Base-by-base conservation (phyloP, 148 eudicot species). In the Rhododendron kiyosumense region DNA sequence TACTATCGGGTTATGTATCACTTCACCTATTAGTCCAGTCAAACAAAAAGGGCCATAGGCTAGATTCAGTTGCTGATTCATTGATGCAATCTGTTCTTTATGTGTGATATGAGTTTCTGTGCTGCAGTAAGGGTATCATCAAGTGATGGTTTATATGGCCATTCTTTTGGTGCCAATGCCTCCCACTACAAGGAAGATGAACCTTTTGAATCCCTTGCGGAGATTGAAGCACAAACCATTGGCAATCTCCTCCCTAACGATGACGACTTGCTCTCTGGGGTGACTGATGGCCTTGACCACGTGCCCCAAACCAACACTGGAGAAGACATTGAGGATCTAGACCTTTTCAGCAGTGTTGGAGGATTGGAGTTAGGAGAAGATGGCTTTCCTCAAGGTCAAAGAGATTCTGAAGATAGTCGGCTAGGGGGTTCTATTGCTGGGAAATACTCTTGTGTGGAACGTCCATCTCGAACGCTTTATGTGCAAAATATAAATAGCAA, bases 201-300 rank as follows among this genome's bases (percentile, higher is more conserved):
- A 67, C 92, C 92, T 82, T 87, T 93, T 85, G 94, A 93, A 86
- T 94, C 98, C 32, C 94, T 94, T 52, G 91, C 94, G 89, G 98
- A 96, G 89, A 92, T 96, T 85, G 98, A 96, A 88, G 98, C 98
- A 86, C 96, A 93, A 85, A 94, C 98, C 34, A 96, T 96, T 86
- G 98, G 98, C 52, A 91, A 96, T 88, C 94, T 96, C 87, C 98
- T 96, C 78, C 98, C 98, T 83, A 90, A 91, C 84, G 98, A 96
- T 65, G 98, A 96, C 83, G 98, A 96, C 84, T 89, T 94, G 91
- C 90, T 96, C 84, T 87, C 95, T 80, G 98, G 98, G 85, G 93
- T 96, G 84, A 91, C 91, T 49, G 94, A 93, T 89, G 95, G 94
- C 83, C 79, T 90, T 84, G 91, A 93, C 87, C 88, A 57, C 76